phyloP scores from a whole-genome alignment of 371 early-diverging fungal genomes.

The Apophysomyces elegans region DNA sequence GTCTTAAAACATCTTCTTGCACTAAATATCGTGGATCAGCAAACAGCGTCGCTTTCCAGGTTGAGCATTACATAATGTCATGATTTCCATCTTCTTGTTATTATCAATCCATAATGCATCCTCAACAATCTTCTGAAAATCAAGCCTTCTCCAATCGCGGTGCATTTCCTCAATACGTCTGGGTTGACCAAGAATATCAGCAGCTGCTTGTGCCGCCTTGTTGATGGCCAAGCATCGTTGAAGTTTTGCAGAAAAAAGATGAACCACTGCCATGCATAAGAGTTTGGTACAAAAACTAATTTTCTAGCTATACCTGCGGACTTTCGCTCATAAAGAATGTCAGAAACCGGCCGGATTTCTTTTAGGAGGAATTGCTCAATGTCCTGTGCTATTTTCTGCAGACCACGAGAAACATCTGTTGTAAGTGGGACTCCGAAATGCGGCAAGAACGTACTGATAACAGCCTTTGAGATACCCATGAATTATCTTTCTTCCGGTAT shows the following conservation, averaged over 20 bases:
- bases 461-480: not conserved
- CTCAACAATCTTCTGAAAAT: not conserved
- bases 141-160: not conserved
- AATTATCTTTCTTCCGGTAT: not conserved
- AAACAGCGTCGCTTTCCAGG: too few species aligned
- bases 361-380: not conserved
- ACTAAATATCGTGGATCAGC: not conserved
- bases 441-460: slow-evolving; percentile 5
- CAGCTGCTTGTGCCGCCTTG: not conserved
- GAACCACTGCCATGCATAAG: not conserved
- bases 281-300: not conserved
- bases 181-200: not conserved
- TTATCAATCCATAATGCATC: slow-evolving; percentile 1
- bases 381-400: not conserved
- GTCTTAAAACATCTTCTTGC: not conserved
- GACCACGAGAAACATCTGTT: not conserved
- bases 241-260: not conserved
- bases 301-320: not conserved
- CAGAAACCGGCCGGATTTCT: not conserved
- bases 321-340: not conserved
- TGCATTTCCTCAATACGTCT: not conserved
- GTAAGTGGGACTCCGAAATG: not conserved
- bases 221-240: slow-evolving; percentile 3
- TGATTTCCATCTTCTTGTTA: not conserved
- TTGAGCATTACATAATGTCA: not conserved